Base-by-base conservation (phyloP, 2,329 filamentous ascomycete species). In the Exophiala lecanii-corni region DNA sequence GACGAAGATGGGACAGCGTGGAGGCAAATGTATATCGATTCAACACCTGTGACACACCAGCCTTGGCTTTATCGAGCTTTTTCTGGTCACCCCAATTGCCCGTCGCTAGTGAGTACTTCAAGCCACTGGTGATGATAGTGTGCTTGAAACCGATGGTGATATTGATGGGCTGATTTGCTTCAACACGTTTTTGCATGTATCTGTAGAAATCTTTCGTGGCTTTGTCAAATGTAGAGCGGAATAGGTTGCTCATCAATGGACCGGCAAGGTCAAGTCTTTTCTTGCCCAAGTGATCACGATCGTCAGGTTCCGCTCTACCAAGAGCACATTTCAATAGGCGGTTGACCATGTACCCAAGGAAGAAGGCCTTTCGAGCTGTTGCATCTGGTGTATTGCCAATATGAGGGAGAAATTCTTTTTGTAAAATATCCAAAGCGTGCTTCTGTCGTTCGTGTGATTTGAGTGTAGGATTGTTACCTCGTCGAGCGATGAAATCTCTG, bases 41-140 rank as follows among this genome's bases (percentile, higher is more conserved):
- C 59, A 98, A 70, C 68, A 98, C 94, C 69, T 98, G 92, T 36
- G 91, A 97, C 35, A 98, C 92, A 75, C 92, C 94, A 35, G 92
- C 92, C 53, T 94, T 97, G 1, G 89, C 87, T 56, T 84, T 91
- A 57, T 86, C 86, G 15, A 92, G 89, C 73, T 97, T 98, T 77
- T 97, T 98, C 72, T 98, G 92, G 55, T 98, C 92, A 60, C 92
- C 94, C 94, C 92, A 98, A 68, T 98, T 98, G 55, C 92, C 92
- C 10, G 92, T 98, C 18, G 92, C 91, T 50, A 98, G 74, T 39
- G 92, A 96, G 68, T 98, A 98, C 63, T 96, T 95, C 54, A 98
- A 70, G 37, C 91, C 92, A 61, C 92, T 94, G 15, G 89, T 94
- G 55, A 98, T 76, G 15, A 92, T 95, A 50, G 82, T 84, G 16